These are phyloP conservation scores for Xylaria multiplex DNA, from an alignment of 2,329 filamentous ascomycete genomes.

Conservation along the genomic window DNA sequence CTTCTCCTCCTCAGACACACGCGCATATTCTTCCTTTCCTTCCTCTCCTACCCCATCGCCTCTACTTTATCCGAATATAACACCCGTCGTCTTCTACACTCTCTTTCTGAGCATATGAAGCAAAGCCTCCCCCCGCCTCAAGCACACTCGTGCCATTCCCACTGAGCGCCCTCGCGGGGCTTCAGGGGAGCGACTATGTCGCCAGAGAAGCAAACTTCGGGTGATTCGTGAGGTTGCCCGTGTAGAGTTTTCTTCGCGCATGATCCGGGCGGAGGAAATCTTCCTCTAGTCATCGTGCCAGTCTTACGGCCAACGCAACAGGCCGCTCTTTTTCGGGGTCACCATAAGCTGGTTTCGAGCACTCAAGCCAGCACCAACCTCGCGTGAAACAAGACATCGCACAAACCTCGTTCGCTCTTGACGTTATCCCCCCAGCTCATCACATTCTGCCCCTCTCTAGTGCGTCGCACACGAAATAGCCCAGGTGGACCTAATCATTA, in stretches of 20 bases:
- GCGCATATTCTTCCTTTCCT: slow-evolving; percentile 6
- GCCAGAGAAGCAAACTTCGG: background rate
- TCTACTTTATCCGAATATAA: slow-evolving; percentile 12
- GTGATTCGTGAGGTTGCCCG: too few relatives aligned
- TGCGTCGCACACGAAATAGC: background rate
- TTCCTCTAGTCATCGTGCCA: background rate
- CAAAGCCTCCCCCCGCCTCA: slow-evolving; percentile 4
- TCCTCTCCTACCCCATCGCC: background rate
- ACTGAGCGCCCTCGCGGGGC: slow-evolving; percentile 9
- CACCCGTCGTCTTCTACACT: background rate
- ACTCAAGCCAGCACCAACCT: slow-evolving; percentile 4
- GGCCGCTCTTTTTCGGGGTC: background rate
- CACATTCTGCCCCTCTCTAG: background rate
- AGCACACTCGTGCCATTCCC: slow-evolving; percentile 7
- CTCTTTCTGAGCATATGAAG: slow-evolving; percentile 11
- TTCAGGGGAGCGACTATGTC: background rate
- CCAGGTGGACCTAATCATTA: background rate
- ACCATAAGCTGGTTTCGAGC: slow-evolving; percentile 5
- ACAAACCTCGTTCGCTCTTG: background rate
- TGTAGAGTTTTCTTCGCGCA: background rate
- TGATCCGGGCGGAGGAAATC: background rate
- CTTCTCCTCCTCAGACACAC: slow-evolving; percentile 8
- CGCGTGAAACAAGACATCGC: background rate
- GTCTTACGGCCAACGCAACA: background rate
- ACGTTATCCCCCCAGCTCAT: background rate